These are phyloP conservation scores for Boletus holoroseus DNA, from an alignment of 1,284 basidiomycete species.

Conservation along the genomic window DNA sequence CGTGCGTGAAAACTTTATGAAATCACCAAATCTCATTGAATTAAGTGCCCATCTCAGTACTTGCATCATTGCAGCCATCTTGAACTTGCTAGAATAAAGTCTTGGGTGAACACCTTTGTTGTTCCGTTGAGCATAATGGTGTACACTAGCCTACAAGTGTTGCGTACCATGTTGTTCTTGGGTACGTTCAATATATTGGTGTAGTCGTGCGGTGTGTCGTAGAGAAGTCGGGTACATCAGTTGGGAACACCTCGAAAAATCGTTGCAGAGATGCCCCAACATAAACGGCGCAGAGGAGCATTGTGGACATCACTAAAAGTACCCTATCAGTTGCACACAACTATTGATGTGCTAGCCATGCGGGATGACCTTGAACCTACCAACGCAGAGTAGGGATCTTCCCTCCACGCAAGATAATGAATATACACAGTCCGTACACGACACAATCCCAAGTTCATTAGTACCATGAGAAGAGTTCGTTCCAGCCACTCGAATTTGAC, in stretches of 20 bases:
- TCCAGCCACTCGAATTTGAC: neutral
- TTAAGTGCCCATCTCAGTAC: neutral
- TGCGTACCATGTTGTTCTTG: neutral
- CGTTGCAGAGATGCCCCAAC: neutral
- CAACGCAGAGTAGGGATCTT: neutral
- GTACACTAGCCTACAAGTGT: no score
- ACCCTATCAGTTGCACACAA: neutral
- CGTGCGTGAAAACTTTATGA: neutral
- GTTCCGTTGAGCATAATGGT: neutral
- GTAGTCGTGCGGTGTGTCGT: neutral
- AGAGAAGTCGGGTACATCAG: neutral
- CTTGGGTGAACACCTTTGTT: neutral
- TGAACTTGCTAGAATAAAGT: neutral
- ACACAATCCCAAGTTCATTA: neutral
- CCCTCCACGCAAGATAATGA: no score
- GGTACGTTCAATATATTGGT: neutral
- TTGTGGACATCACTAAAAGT: neutral
- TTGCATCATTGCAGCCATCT: no score
- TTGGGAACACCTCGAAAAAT: constrained; percentile 3
- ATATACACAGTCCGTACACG: constrained; percentile 1
- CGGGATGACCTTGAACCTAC: neutral
- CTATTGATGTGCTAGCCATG: neutral
- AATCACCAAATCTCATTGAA: constrained; percentile 3
- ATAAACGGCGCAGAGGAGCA: neutral
- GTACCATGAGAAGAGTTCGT: no score